Evolutionary conservation across 129 eudicot species (phyloP), one percentile per base, ranked within the genome.

Genomic region (Erigeron canadensis): DNA sequence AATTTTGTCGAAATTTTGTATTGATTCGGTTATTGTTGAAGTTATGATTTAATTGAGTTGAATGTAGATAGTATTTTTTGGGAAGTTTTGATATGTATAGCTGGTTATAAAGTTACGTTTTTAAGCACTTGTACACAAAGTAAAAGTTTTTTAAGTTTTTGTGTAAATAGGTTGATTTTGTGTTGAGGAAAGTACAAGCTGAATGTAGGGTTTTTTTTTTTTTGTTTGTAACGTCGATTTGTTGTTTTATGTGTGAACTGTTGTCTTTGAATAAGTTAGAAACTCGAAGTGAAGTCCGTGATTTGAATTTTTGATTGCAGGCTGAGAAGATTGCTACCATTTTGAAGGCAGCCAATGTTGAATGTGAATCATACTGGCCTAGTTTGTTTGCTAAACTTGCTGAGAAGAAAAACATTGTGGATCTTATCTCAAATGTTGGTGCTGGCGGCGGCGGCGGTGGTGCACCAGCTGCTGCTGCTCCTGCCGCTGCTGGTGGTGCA

Each of bases 321-420:
- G 85, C 85, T 51, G 85, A 81, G 43, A 78, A 82, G 70, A 82
- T 78, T 9, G 70, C 78, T 41, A 47, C 83, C 37, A 16, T 82
- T 53, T 72, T 82, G 77, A 78, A 82, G 63, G 80, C 77, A 5
- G 83, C 86, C 19, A 78, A 78, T 23, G 80, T 82, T 50, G 57
- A 34, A 1, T 34, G 55, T 47, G 86, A 82, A 70, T 82, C 86
- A 10, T 82, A 78, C 81, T 78, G 83, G 82, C 82, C 82, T 13
- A 57, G 74, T 79, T 67, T 79, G 69, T 79, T 79, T 65, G 82
- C 79, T 39, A 79, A 79, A 48, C 74, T 79, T 1, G 79, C 74
- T 2, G 79, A 79, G 78, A 79, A 79, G 79, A 72, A 73, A 40
- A 79, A 79, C 74, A 79, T 79, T 9, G 74, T 56, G 15, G 82